phyloP scores from a whole-genome alignment of 176 grass and related monocot genomes.

The Coix lacrymajobi region DNA sequence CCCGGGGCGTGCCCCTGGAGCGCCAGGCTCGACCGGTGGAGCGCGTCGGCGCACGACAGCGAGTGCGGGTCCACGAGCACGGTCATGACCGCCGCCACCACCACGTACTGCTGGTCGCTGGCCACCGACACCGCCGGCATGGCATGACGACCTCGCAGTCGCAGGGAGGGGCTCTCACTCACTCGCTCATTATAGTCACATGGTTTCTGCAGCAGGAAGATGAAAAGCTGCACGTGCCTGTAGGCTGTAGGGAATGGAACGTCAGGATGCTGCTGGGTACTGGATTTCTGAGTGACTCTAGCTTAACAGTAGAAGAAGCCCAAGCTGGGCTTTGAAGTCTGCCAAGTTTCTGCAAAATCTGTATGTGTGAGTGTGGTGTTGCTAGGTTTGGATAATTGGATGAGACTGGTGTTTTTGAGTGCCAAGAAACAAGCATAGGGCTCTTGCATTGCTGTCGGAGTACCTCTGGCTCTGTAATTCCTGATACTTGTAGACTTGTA shows the following conservation, averaged over 20 bases:
- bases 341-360: background rate
- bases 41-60: constrained; percentile 59
- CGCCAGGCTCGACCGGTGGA: constrained; percentile 58
- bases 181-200: background rate
- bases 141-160: background rate
- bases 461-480: too few relatives aligned
- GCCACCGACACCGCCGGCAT: constrained; percentile 34
- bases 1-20: constrained; percentile 53
- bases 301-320: background rate
- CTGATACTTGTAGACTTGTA: too few relatives aligned
- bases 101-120: constrained; percentile 46
- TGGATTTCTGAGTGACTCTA: background rate
- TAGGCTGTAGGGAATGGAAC: background rate
- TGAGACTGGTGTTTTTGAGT: background rate
- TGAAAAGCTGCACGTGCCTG: background rate
- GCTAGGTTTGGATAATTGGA: background rate
- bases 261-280: background rate
- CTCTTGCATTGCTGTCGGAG: background rate
- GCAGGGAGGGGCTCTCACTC: background rate
- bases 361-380: background rate
- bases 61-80: constrained; percentile 87
- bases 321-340: background rate
- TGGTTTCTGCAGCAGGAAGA: background rate
- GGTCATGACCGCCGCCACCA: constrained; percentile 55
- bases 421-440: background rate